These are phyloP conservation scores for Aureobasidium sp. DNA, from an alignment of 2,329 filamentous ascomycete species.

Conservation along the genomic window DNA sequence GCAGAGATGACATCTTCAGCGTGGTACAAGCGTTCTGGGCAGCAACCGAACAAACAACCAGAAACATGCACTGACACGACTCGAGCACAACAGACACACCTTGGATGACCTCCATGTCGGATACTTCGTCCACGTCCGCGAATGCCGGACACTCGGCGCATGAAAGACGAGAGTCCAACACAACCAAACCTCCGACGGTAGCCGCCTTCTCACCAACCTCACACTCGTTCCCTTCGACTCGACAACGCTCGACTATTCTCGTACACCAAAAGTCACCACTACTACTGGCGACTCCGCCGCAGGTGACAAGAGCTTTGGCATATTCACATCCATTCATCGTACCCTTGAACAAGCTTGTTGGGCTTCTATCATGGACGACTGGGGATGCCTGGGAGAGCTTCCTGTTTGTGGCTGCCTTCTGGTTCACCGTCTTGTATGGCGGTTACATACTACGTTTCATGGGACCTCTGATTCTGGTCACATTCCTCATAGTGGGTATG, in stretches of 20 bases:
- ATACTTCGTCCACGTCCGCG: slow-evolving; percentile 32
- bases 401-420: slow-evolving; percentile 75
- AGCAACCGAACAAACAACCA: not conserved
- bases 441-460: slow-evolving; percentile 73
- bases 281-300: slow-evolving; percentile 85
- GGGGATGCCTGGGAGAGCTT: slow-evolving; percentile 97
- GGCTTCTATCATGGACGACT: slow-evolving; percentile 87
- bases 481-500: slow-evolving; percentile 80
- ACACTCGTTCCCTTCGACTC: slow-evolving; percentile 54
- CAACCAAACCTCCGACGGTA: slow-evolving; percentile 54
- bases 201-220: slow-evolving; percentile 85
- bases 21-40: not conserved
- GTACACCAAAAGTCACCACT: slow-evolving; percentile 96
- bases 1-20: slow-evolving; percentile 6
- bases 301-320: slow-evolving; percentile 86
- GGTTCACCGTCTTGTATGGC: slow-evolving; percentile 79
- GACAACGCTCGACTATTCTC: slow-evolving; percentile 79
- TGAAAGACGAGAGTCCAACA: slow-evolving; percentile 25
- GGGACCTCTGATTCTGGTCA: slow-evolving; percentile 75
- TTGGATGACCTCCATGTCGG: slow-evolving; percentile 50
- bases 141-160: slow-evolving; percentile 32
- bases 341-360: slow-evolving; percentile 77
- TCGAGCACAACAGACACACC: slow-evolving; percentile 33
- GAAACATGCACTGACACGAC: slow-evolving; percentile 17
- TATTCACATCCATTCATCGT: slow-evolving; percentile 94